phyloP scores from a whole-genome alignment of 2,329 filamentous ascomycete species.

The Cytospora leucostoma region DNA sequence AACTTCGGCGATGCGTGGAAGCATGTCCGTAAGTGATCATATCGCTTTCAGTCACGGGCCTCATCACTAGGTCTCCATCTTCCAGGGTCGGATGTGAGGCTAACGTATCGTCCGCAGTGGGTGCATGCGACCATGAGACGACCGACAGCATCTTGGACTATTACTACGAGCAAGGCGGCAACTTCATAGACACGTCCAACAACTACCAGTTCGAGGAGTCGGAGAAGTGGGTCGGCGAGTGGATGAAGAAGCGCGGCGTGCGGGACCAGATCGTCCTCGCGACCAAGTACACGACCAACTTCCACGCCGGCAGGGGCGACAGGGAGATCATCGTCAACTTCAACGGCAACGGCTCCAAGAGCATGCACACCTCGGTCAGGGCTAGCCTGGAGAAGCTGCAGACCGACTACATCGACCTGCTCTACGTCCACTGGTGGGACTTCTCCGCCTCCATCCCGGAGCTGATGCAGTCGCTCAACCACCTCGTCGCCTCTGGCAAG shows the following conservation, averaged over 20 bases:
- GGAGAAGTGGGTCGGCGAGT: slow-evolving; percentile 68
- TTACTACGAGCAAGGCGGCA: slow-evolving; percentile 59
- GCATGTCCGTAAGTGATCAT: background rate
- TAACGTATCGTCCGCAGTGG: slow-evolving; percentile 36
- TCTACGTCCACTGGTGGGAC: slow-evolving; percentile 50
- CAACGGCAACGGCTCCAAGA: slow-evolving; percentile 64
- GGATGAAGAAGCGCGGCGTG: slow-evolving; percentile 65
- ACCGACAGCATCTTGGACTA: slow-evolving; percentile 66
- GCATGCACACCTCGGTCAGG: slow-evolving; percentile 54
- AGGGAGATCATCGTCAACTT: slow-evolving; percentile 47
- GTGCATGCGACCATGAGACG: slow-evolving; percentile 63
- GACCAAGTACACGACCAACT: slow-evolving; percentile 63
- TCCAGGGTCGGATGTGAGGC: too few relatives aligned
- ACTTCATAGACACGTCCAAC: slow-evolving; percentile 73
- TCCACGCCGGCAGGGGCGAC: slow-evolving; percentile 41
- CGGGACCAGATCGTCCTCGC: slow-evolving; percentile 68
- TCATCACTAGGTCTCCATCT: too few relatives aligned
- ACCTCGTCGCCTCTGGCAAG: slow-evolving; percentile 44
- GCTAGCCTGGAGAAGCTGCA: slow-evolving; percentile 48
- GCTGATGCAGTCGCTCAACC: slow-evolving; percentile 45
- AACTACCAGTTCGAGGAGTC: slow-evolving; percentile 66
- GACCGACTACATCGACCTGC: slow-evolving; percentile 48
- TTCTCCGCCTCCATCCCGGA: slow-evolving; percentile 45
- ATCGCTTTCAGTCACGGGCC: background rate
- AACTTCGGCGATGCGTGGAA: slow-evolving; percentile 17